Conservation (phyloP, 1,284 basidiomycete species). For the Cryptococcus deneoformans region DNA sequence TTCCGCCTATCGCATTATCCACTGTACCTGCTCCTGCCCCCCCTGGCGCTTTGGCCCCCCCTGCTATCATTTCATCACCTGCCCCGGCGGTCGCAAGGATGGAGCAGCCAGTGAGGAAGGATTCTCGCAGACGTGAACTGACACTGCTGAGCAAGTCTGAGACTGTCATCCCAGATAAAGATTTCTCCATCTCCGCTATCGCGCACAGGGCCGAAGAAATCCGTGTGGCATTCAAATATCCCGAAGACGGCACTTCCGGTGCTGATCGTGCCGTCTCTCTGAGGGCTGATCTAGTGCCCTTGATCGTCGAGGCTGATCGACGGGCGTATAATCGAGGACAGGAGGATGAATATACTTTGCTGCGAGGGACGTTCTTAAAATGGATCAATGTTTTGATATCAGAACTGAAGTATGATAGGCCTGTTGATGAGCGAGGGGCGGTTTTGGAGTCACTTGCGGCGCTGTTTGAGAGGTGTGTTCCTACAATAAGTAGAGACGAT, state of each 20-base stretch:
- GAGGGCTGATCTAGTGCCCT: constrained; percentile 39
- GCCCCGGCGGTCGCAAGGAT: not conserved
- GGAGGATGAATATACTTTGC: constrained; percentile 25
- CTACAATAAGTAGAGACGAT: not conserved
- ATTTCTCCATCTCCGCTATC: constrained; percentile 19
- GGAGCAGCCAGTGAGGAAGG: constrained; percentile 2
- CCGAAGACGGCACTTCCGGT: constrained; percentile 25
- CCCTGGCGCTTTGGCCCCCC: not conserved
- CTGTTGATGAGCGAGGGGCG: constrained; percentile 52
- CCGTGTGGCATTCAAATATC: constrained; percentile 31
- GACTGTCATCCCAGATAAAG: constrained; percentile 25
- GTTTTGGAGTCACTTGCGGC: constrained; percentile 53
- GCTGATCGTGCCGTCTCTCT: constrained; percentile 43
- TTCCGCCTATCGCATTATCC: constrained; percentile 27
- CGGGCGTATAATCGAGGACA: constrained; percentile 31
- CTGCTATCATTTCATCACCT: not conserved
- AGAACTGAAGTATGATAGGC: constrained; percentile 47
- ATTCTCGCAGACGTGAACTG: constrained; percentile 9
- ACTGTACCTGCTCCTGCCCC: constrained; percentile 10
- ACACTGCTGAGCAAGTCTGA: constrained; percentile 15
- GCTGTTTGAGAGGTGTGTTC: constrained; percentile 50
- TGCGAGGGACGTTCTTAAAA: constrained; percentile 43
- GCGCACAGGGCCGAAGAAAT: constrained; percentile 34
- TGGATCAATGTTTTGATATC: constrained; percentile 46
- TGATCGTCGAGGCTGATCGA: constrained; percentile 44